Evolutionary conservation across 306 rosid species (phyloP).

Genomic region (Vicia villosa): DNA sequence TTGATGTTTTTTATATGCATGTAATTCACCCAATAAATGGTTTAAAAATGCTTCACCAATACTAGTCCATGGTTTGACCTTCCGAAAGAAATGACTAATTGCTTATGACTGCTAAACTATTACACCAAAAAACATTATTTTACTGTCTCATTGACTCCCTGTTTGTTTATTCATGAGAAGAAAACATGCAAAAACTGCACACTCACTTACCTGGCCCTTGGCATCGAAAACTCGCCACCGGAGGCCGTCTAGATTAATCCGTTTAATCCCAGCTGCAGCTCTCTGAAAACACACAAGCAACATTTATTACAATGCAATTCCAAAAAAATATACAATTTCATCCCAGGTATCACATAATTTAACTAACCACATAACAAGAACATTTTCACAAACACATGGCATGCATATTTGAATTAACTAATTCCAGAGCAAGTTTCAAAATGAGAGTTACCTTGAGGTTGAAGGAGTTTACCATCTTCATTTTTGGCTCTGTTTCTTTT

Average conservation of each 20-base stretch:
- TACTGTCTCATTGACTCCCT: neutral
- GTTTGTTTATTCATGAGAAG: neutral
- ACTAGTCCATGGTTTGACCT: neutral
- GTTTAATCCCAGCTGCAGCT: constrained; percentile 88
- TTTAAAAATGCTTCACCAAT: constrained; percentile 2
- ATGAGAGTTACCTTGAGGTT: constrained; percentile 45
- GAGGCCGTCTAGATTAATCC: constrained; percentile 86
- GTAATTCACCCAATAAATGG: constrained; percentile 18
- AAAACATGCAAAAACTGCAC: neutral
- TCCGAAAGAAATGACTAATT: too few relatives aligned
- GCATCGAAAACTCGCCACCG: constrained; percentile 95
- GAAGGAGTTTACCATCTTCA: constrained; percentile 43
- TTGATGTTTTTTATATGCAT: constrained; percentile 15
- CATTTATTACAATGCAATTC: neutral
- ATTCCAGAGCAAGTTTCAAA: neutral
- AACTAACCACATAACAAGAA: neutral
- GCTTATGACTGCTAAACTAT: neutral
- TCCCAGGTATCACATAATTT: neutral
- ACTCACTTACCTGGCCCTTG: constrained; percentile 81
- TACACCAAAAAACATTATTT: neutral
- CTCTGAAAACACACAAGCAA: constrained; percentile 47
- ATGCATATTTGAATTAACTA: neutral
- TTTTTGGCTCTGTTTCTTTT: constrained; percentile 7
- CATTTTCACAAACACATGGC: constrained; percentile 41
- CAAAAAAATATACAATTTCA: neutral